phyloP scores from a whole-genome alignment of 2,329 filamentous ascomycete genomes.

The Fonsecaea pedrosoi region DNA sequence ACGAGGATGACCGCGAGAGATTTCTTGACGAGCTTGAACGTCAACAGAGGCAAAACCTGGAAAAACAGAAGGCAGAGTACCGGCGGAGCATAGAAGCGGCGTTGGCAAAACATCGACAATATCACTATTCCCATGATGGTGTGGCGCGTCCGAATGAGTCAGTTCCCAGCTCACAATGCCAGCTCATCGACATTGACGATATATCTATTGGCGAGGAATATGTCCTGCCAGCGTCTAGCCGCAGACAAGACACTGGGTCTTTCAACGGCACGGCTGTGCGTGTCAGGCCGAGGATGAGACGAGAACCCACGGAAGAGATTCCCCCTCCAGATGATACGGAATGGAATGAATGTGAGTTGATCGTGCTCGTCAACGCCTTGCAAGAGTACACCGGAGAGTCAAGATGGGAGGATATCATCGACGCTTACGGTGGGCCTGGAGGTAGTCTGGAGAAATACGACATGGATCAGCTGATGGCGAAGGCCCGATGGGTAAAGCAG shows the following conservation, averaged over 20 bases:
- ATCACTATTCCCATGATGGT: not conserved
- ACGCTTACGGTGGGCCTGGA: constrained; percentile 19
- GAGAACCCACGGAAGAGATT: constrained; percentile 34
- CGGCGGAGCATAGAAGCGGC: constrained; percentile 8
- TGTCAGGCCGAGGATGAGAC: constrained; percentile 9
- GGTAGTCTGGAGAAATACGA: constrained; percentile 26
- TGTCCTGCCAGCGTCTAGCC: not conserved
- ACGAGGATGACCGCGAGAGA: not conserved
- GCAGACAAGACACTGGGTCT: constrained; percentile 29
- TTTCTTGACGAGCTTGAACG: constrained; percentile 20
- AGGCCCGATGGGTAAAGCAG: constrained; percentile 34
- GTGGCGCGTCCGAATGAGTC: not conserved
- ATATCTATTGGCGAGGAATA: constrained; percentile 13
- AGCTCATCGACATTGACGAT: constrained; percentile 33
- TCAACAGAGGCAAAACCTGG: constrained; percentile 13
- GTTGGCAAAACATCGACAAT: not conserved
- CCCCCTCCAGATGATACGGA: constrained; percentile 23
- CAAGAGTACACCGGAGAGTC: constrained; percentile 38
- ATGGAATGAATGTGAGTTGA: constrained; percentile 41
- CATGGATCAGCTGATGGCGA: constrained; percentile 35
- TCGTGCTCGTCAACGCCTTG: constrained; percentile 42
- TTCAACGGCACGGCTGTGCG: constrained; percentile 9
- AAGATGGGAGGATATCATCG: constrained; percentile 42
- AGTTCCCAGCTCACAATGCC: not conserved
- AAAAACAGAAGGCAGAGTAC: not conserved